Conservation (phyloP, 371 early-diverging fungal species). For the Rhizopus microsporus region DNA sequence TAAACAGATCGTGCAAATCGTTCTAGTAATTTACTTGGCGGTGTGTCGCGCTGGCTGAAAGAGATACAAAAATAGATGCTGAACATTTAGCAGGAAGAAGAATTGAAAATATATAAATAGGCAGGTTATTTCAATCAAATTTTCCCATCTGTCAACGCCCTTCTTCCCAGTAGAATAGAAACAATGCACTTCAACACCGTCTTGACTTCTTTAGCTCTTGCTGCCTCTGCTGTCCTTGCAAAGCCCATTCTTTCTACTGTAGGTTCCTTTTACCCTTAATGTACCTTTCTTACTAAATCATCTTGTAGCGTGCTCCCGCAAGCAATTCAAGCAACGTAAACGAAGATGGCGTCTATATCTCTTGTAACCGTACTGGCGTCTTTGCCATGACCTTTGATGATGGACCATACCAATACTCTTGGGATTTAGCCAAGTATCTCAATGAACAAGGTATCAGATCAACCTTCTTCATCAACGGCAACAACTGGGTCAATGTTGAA, state of each 20-base stretch:
- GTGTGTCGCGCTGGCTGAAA: too few species aligned
- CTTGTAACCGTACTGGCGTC: slow-evolving; percentile 35
- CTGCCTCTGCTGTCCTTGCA: slow-evolving; percentile 5
- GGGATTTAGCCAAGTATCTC: slow-evolving; percentile 36
- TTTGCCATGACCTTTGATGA: slow-evolving; percentile 56
- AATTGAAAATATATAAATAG: neutral
- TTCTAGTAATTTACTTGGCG: too few species aligned
- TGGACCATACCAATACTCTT: slow-evolving; percentile 40
- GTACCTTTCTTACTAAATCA: neutral
- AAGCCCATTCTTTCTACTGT: slow-evolving; percentile 1
- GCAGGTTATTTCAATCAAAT: neutral
- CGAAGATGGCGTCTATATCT: slow-evolving; percentile 13
- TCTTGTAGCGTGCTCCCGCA: neutral
- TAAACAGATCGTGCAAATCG: too few species aligned
- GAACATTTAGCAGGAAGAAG: neutral
- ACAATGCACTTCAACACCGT: slow-evolving; percentile 8
- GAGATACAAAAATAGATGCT: slow-evolving; percentile 1
- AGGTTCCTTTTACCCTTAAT: neutral
- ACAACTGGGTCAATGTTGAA: slow-evolving; percentile 31
- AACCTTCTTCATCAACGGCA: slow-evolving; percentile 54
- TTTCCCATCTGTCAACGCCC: too few species aligned
- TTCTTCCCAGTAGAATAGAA: too few species aligned
- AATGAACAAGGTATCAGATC: slow-evolving; percentile 34
- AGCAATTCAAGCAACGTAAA: neutral
- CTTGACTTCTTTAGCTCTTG: slow-evolving; percentile 2